Evolutionary conservation across 495 filamentous ascomycete species (phyloP).

Genomic region (Letharia columbiana): DNA sequence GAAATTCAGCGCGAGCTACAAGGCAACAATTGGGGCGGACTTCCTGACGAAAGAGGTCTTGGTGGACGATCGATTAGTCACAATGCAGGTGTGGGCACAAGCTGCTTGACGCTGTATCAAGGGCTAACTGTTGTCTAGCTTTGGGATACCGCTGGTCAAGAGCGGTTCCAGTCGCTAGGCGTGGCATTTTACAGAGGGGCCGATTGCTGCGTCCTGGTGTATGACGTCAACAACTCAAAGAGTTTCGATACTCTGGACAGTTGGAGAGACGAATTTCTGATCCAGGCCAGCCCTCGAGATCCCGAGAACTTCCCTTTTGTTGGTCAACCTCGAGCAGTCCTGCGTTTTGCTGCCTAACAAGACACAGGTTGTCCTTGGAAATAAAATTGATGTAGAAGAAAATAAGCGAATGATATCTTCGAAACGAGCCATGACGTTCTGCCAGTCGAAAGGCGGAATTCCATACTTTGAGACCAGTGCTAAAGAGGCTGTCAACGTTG

Average conservation of each 20-base stretch:
- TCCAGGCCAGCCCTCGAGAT: constrained; percentile 92
- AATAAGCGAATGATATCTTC: constrained; percentile 93
- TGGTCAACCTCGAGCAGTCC: constrained; percentile 32
- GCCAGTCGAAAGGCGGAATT: constrained; percentile 91
- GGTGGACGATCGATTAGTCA: constrained; percentile 93
- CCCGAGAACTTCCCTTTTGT: constrained; percentile 98
- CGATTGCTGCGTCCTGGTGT: constrained; percentile 97
- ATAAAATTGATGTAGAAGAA: constrained; percentile 99
- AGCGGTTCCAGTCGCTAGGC: constrained; percentile 94
- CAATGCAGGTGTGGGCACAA: constrained; percentile 74
- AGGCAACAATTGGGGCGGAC: constrained; percentile 97
- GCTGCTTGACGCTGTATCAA: constrained; percentile 14
- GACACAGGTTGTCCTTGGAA: constrained; percentile 76
- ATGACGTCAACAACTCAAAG: constrained; percentile 98
- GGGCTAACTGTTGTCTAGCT: constrained; percentile 45
- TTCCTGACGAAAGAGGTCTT: constrained; percentile 98
- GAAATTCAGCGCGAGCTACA: constrained; percentile 99
- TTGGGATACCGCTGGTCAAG: constrained; percentile 97
- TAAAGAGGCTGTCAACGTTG: constrained; percentile 96
- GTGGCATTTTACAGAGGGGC: constrained; percentile 98
- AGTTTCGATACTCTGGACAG: constrained; percentile 97
- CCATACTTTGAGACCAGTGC: constrained; percentile 99
- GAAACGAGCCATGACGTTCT: constrained; percentile 94
- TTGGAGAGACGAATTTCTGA: constrained; percentile 97
- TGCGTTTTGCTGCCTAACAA: neutral